Base-by-base conservation (phyloP, 768 basidiomycete species). In the Nevesoporus exiguus region DNA sequence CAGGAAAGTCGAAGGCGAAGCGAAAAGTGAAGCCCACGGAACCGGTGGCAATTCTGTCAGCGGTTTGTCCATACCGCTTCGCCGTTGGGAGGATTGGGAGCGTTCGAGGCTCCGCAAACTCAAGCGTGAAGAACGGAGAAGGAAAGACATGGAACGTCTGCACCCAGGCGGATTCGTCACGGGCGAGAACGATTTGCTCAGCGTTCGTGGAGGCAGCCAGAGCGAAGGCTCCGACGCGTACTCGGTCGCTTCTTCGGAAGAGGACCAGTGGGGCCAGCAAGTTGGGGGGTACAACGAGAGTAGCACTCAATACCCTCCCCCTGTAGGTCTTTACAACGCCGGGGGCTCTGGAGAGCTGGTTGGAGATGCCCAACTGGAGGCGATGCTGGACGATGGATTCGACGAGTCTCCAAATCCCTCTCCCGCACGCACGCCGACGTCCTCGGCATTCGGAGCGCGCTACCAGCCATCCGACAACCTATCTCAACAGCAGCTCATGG, bases 71-170 rank as follows among this genome's bases (percentile, higher is more conserved):
- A 83, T 98, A n/a, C 93, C 97, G 0, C 74, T 98, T 67, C 84
- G 96, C n/a, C 81, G 96, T 47, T 99, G 97, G 97, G 97, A 98
- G 72, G 96, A 99, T 63, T 99, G 96, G 97, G 97, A 99, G 66
- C 84, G 94, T 22, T 96, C 93, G 24, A 81, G 97, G 41, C 77
- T 98, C 44, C 87, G 96, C 47, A 98, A 98, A 73, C 58, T 96
- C 30, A 84, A 82, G 56, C 85, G 97, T 2, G 95, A 97, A 64
- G 91, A 93, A 62, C 80, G 86, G 60, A 77, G 93, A 53, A 75
- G 87, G 54, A 78, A 77, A 63, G 93, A 98, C 7, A 80, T 97
- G 60, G 93, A 94, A 64, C 82, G 90, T 41, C 70, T 77, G 31
- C 85, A 90, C 67, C 86, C 88, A 29, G 75, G 79, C 15, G 88